Evolutionary conservation across 2,329 filamentous ascomycete species (phyloP).

Genomic region (Gyromitra esculenta): DNA sequence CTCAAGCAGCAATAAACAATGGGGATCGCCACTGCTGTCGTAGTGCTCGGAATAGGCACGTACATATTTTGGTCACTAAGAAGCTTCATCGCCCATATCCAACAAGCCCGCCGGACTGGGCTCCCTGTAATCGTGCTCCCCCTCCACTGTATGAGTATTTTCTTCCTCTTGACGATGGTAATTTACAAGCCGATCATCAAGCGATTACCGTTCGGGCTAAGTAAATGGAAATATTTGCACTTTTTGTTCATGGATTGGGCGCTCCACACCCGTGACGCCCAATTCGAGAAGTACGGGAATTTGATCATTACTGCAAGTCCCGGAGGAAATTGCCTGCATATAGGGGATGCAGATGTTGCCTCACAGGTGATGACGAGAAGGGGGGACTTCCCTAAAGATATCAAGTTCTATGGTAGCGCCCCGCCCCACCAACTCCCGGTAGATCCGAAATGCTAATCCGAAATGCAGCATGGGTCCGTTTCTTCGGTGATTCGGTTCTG

Average conservation of each 20-base stretch:
- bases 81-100: constrained; percentile 24
- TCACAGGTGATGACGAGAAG: constrained; percentile 25
- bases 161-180: constrained; percentile 11
- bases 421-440: background rate
- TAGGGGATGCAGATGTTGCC: constrained; percentile 40
- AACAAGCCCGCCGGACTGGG: constrained; percentile 25
- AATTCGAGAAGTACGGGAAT: constrained; percentile 45
- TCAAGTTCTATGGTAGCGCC: constrained; percentile 41
- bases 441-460: constrained; percentile 9
- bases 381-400: constrained; percentile 41
- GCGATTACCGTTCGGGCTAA: constrained; percentile 37
- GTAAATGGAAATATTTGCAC: constrained; percentile 48
- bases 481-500: constrained; percentile 46
- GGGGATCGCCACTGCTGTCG: constrained; percentile 3
- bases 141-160: constrained; percentile 2
- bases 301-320: constrained; percentile 38
- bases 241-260: constrained; percentile 48
- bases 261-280: constrained; percentile 32
- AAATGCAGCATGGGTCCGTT: constrained; percentile 23
- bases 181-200: constrained; percentile 17
- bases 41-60: constrained; percentile 3
- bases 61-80: constrained; percentile 6
- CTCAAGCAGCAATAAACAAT: background rate
- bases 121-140: constrained; percentile 33
- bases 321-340: constrained; percentile 28